These are phyloP conservation scores for Fonsecaea multimorphosa DNA, from an alignment of 2,329 filamentous ascomycete species.

Conservation along the genomic window DNA sequence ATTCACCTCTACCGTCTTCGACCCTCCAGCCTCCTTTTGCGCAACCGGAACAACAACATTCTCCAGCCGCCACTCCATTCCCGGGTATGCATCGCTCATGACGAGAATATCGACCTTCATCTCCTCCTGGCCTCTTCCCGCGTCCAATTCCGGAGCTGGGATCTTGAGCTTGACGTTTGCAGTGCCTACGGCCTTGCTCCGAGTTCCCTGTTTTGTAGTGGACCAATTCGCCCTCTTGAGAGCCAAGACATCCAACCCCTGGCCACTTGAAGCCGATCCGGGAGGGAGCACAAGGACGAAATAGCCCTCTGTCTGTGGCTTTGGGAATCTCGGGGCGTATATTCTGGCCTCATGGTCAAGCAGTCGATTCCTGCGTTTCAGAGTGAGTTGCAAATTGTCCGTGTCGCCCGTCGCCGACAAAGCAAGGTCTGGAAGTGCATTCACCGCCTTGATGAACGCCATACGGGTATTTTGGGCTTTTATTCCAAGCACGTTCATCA, in stretches of 20 bases:
- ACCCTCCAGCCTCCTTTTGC: slow-evolving; percentile 30
- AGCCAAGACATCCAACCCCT: slow-evolving; percentile 67
- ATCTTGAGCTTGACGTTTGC: slow-evolving; percentile 31
- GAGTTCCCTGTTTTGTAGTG: slow-evolving; percentile 40
- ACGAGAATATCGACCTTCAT: slow-evolving; percentile 75
- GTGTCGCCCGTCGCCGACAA: slow-evolving; percentile 36
- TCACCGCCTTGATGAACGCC: slow-evolving; percentile 60
- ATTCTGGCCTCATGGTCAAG: slow-evolving; percentile 71
- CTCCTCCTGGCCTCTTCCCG: slow-evolving; percentile 36
- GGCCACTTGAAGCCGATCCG: slow-evolving; percentile 26
- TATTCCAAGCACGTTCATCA: slow-evolving; percentile 41
- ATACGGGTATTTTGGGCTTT: slow-evolving; percentile 25
- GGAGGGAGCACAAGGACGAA: slow-evolving; percentile 74
- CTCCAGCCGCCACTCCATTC: slow-evolving; percentile 67
- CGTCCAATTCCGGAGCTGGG: slow-evolving; percentile 37
- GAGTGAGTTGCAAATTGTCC: slow-evolving; percentile 35
- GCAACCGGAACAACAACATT: slow-evolving; percentile 57
- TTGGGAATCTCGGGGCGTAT: slow-evolving; percentile 88
- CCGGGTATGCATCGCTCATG: slow-evolving; percentile 86
- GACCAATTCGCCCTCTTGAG: slow-evolving; percentile 86
- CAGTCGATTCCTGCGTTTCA: slow-evolving; percentile 35
- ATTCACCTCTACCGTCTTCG: slow-evolving; percentile 34
- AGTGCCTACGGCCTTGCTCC: slow-evolving; percentile 37
- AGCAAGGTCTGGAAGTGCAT: slow-evolving; percentile 34
- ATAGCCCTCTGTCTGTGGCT: slow-evolving; percentile 92